These are phyloP conservation scores for Candida sphagnicola DNA, from an alignment of 805 yeast species.

Conservation along the genomic window DNA sequence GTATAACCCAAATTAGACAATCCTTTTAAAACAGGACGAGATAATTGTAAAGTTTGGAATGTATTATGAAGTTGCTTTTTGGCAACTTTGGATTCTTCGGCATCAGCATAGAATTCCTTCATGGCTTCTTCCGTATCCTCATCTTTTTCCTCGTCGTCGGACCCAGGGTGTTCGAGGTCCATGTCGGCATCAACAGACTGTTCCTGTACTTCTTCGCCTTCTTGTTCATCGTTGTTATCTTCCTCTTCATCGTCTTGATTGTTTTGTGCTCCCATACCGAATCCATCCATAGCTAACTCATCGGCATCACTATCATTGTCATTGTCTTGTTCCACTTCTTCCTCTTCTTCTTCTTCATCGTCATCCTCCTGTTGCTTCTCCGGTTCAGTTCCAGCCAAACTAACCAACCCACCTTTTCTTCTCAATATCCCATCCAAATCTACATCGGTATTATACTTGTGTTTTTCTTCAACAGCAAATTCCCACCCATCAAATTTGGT, in stretches of 20 bases:
- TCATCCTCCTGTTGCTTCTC: conserved; percentile 21
- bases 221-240: conserved; percentile 17
- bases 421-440: conserved; percentile 61
- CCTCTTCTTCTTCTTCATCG: conserved; percentile 30
- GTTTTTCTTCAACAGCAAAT: conserved; percentile 50
- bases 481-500: conserved; percentile 78
- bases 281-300: conserved; percentile 42
- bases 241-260: conserved; percentile 28
- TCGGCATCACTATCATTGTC: conserved; percentile 33
- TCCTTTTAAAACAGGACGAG: conserved; percentile 88
- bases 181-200: conserved; percentile 24
- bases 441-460: conserved; percentile 40
- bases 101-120: conserved; percentile 71
- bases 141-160: conserved; percentile 33
- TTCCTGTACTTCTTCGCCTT: conserved; percentile 36
- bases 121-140: conserved; percentile 79
- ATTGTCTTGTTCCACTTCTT: conserved; percentile 23
- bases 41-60: conserved; percentile 74
- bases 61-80: conserved; percentile 51
- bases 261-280: conserved; percentile 45
- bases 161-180: conserved; percentile 27
- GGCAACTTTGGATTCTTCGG: conserved; percentile 42
- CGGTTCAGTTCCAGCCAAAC: conserved; percentile 42
- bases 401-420: conserved; percentile 73
- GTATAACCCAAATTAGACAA: conserved; percentile 74